Conservation (phyloP, 2,329 filamentous ascomycete genomes). For the Neofusicoccum sp. region DNA sequence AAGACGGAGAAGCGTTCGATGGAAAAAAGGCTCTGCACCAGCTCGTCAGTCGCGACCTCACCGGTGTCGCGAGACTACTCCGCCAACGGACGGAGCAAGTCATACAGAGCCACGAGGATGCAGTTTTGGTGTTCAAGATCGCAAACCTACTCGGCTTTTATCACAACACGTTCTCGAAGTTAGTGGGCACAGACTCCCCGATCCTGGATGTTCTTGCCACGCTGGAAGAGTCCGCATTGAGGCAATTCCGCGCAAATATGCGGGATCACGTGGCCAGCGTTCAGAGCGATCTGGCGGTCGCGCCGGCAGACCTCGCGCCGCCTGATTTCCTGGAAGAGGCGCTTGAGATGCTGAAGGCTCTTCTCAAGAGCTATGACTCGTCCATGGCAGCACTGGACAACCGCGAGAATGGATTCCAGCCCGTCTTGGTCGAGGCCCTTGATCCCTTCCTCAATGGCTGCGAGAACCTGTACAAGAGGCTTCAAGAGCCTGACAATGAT, state of each 20-base stretch:
- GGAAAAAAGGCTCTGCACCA: constrained; percentile 79
- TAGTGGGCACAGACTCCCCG: constrained; percentile 70
- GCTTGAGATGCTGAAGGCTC: constrained; percentile 72
- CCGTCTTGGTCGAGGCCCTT: constrained; percentile 75
- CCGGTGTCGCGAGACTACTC: constrained; percentile 79
- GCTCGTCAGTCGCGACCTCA: constrained; percentile 82
- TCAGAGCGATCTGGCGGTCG: constrained; percentile 70
- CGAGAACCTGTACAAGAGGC: constrained; percentile 65
- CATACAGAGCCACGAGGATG: constrained; percentile 89
- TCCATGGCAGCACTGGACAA: constrained; percentile 64
- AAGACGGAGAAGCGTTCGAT: constrained; percentile 67
- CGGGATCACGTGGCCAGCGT: constrained; percentile 77
- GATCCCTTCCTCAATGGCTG: constrained; percentile 84
- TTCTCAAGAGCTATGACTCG: constrained; percentile 86
- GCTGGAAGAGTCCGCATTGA: constrained; percentile 75
- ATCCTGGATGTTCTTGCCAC: constrained; percentile 69
- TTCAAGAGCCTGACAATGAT: constrained; percentile 62
- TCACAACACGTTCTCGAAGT: constrained; percentile 76
- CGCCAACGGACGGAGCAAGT: constrained; percentile 89
- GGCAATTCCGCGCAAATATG: constrained; percentile 80
- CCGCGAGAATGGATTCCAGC: constrained; percentile 70
- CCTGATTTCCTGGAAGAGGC: constrained; percentile 82
- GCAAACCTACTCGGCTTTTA: constrained; percentile 91
- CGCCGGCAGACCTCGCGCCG: constrained; percentile 72
- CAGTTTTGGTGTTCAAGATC: constrained; percentile 84